These are phyloP conservation scores for Maudiozyma turicensis DNA, from an alignment of 805 yeast species.

Conservation along the genomic window DNA sequence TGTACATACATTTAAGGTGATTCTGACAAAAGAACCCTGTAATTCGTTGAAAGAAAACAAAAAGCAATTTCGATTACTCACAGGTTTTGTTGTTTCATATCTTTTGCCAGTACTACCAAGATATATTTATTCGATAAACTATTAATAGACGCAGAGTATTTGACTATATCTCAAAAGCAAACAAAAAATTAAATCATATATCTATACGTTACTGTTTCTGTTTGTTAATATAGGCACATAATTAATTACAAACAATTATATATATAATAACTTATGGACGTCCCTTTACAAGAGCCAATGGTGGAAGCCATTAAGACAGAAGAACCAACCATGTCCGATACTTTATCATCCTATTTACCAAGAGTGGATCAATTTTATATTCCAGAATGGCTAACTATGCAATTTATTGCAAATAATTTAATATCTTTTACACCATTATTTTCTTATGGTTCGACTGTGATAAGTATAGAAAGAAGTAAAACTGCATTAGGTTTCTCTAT, in stretches of 20 bases:
- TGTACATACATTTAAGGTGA: background rate
- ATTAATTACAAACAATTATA: background rate
- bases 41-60: too few relatives aligned
- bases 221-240: background rate
- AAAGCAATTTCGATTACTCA: too few relatives aligned
- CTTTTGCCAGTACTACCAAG: too few relatives aligned
- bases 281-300: background rate
- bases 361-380: slow-evolving; percentile 35
- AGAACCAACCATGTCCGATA: slow-evolving; percentile 8
- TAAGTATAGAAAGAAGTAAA: slow-evolving; percentile 51
- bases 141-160: too few relatives aligned
- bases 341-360: slow-evolving; percentile 26
- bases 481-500: slow-evolving; percentile 75
- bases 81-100: too few relatives aligned
- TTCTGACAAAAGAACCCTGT: background rate
- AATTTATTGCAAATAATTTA: slow-evolving; percentile 49
- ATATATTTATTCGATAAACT: too few relatives aligned
- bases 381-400: slow-evolving; percentile 44
- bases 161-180: too few relatives aligned
- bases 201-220: background rate
- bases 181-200: background rate
- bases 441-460: slow-evolving; percentile 78
- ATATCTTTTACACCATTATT: slow-evolving; percentile 76
- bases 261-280: background rate
- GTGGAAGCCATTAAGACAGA: background rate